Conservation (phyloP, 164 flowering plant genomes). For the Tinospora cordifolia region DNA sequence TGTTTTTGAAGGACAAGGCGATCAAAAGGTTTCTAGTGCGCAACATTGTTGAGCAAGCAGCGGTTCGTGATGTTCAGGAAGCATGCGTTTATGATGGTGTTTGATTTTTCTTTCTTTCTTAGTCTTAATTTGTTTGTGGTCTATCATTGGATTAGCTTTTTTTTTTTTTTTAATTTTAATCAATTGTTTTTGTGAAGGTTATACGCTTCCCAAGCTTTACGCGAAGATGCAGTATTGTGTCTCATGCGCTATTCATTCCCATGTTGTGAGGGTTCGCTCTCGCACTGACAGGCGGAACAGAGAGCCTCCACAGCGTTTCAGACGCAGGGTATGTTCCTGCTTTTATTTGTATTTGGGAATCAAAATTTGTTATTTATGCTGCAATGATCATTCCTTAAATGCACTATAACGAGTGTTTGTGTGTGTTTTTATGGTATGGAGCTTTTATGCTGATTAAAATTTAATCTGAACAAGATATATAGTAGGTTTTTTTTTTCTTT, state of each 20-base stretch:
- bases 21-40: conserved; percentile 95
- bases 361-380: too few species aligned
- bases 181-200: conserved; percentile 27
- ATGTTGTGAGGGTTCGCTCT: conserved; percentile 90
- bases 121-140: too few species aligned
- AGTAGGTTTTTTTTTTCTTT: too few species aligned
- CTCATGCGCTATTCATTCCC: conserved; percentile 92
- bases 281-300: conserved; percentile 72
- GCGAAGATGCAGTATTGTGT: conserved; percentile 97
- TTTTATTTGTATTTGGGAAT: too few species aligned
- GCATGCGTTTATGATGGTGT: conserved; percentile 71
- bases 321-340: conserved; percentile 54
- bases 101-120: too few species aligned
- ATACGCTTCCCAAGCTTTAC: conserved; percentile 85
- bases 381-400: too few species aligned
- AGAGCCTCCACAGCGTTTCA: conserved; percentile 86
- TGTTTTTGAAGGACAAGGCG: conserved; percentile 65
- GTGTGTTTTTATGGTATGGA: too few species aligned
- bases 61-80: conserved; percentile 90
- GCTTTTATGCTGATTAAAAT: too few species aligned
- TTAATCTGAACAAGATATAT: too few species aligned
- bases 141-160: too few species aligned
- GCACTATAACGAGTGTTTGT: too few species aligned
- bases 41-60: conserved; percentile 98
- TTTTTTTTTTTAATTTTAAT: too few species aligned